These are phyloP conservation scores for Populus nigra DNA, from an alignment of 345 rosid species.

Conservation along the genomic window DNA sequence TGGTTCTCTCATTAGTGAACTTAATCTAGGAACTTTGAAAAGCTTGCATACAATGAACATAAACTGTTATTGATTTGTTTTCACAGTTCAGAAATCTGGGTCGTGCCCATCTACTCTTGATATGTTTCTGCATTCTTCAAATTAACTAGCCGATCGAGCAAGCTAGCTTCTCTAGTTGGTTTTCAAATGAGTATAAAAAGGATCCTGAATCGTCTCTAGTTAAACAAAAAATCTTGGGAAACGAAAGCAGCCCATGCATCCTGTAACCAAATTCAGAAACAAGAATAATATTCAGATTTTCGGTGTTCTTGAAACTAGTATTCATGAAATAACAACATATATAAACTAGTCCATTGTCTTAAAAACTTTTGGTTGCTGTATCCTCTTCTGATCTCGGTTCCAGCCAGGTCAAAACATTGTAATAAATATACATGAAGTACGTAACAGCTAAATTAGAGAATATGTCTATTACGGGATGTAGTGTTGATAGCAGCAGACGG, in stretches of 20 bases:
- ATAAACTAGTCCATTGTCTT: not conserved
- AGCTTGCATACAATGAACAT: not conserved
- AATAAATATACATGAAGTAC: not conserved
- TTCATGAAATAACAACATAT: not conserved
- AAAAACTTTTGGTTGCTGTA: not conserved
- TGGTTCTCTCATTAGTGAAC: not conserved
- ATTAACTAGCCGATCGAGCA: not conserved
- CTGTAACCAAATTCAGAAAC: constrained; percentile 29
- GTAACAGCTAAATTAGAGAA: not conserved
- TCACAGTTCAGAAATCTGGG: not conserved
- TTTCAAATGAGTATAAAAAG: not conserved
- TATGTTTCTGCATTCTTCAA: not conserved
- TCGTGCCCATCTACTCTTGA: not conserved
- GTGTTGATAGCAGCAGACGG: constrained; percentile 67
- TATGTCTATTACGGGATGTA: constrained; percentile 54
- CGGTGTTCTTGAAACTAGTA: not conserved
- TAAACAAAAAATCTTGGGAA: constrained; percentile 47
- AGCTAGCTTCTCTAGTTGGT: not conserved
- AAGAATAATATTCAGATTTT: not conserved
- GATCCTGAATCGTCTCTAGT: constrained; percentile 13
- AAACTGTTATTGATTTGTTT: not conserved
- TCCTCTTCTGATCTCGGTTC: not conserved
- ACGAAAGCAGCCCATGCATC: constrained; percentile 72
- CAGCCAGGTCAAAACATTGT: not conserved
- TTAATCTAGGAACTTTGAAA: not conserved